Percentiles rank a stretch among this genome's conserved stretches.
These are phyloP conservation scores for Pyrenochaeta sp. DNA, from an alignment of 2,329 filamentous ascomycete genomes.

Conservation along the genomic window DNA sequence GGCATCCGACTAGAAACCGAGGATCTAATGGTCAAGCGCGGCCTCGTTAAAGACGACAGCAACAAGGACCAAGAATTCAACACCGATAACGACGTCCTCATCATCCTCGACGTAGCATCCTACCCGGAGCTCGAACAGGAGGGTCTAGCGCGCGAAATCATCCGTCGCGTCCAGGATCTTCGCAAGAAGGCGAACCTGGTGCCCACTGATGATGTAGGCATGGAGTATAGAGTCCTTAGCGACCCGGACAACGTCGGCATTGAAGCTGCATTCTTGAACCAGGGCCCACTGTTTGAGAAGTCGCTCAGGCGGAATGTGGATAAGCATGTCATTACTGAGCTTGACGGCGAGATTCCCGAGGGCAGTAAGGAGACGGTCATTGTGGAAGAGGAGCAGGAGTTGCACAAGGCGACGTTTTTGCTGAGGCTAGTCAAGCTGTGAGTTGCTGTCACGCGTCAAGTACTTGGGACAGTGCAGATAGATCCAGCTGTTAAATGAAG, in stretches of 20 bases:
- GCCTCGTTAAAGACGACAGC: constrained; percentile 74
- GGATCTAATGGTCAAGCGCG: constrained; percentile 83
- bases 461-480: too few relatives aligned
- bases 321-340: constrained; percentile 67
- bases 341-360: constrained; percentile 65
- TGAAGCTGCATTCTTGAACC: constrained; percentile 71
- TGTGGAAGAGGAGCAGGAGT: constrained; percentile 82
- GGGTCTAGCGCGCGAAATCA: constrained; percentile 87
- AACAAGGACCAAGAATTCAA: constrained; percentile 83
- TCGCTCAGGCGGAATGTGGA: constrained; percentile 79
- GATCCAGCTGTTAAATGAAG: constrained; percentile 16
- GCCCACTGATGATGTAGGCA: constrained; percentile 91
- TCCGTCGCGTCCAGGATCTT: constrained; percentile 89
- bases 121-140: constrained; percentile 88
- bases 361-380: constrained; percentile 67
- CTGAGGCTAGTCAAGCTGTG: constrained; percentile 77
- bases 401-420: constrained; percentile 82
- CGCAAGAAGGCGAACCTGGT: constrained; percentile 93
- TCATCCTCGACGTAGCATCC: constrained; percentile 82
- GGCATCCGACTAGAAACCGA: constrained; percentile 83
- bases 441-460: constrained; percentile 4
- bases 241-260: constrained; percentile 82
- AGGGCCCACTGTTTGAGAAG: constrained; percentile 75
- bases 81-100: constrained; percentile 87
- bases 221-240: constrained; percentile 84